Evolutionary conservation across 2,329 filamentous ascomycete genomes (phyloP), one percentile per base, ranked within the genome.

Genomic region (Alternaria conjuncta): DNA sequence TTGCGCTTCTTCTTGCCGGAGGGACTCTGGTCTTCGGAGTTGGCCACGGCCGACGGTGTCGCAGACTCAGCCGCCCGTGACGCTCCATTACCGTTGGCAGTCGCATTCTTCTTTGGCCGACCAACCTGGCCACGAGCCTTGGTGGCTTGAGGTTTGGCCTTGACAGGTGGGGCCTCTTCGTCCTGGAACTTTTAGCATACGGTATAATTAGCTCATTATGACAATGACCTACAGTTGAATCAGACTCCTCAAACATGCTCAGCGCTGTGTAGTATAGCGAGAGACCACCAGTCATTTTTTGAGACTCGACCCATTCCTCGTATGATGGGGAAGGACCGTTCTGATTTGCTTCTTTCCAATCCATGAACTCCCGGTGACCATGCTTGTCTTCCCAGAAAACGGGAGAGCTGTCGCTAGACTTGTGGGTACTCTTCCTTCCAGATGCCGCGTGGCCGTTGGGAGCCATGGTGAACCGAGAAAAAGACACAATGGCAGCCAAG

Each of bases 201-300:
- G 57, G 36, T 43, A 26, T 15, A 55, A 25, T 58, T 45, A 13
- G 21, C 30, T 36, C 43, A 20, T 23, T 6, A 23, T 55, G 36
- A 64, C 7, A 21, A 50, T 46, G 28, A 72, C 76, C 49, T 70
- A 79, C 77, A 50, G 66, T 74, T 20, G 74, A 72, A 43, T 70
- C 71, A 13, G 68, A 68, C 56, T 75, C 74, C 11, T 76, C 70
- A 66, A 72, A 76, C 23, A 76, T 69, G 45, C 71, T 64, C 49
- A 74, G 55, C 53, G 76, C 71, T 18, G 75, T 70, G 57, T 76
- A 71, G 62, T 74, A 78, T 18, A 79, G 58, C 57, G 71, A 75
- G 20, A 73, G 67, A 15, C 76, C 75, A 26, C 73, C 68, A 21
- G 71, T 69, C 55, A 74, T 69, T 45, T 74, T 61, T 47, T 47